phyloP scores from a whole-genome alignment of 2,329 filamentous ascomycete species.

The Fulvia fulva region DNA sequence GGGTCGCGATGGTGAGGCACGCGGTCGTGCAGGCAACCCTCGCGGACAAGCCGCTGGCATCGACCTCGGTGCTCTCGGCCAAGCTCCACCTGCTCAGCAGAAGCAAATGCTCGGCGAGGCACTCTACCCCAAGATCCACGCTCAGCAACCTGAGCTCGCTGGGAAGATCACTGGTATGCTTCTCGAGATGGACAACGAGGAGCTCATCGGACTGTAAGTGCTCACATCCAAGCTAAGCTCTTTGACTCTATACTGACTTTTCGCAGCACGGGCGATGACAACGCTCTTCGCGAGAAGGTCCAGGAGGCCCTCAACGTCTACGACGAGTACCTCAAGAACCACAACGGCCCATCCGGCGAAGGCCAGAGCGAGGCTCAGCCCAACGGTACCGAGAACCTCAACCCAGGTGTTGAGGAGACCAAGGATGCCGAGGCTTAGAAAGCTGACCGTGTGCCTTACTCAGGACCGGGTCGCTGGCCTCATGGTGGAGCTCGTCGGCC shows the following conservation, averaged over 20 bases:
- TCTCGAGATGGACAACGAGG: conserved; percentile 95
- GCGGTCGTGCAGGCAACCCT: conserved; percentile 34
- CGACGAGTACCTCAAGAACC: conserved; percentile 96
- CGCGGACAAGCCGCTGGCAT: conserved; percentile 39
- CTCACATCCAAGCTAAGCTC: conserved; percentile 2
- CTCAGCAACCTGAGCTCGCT: conserved; percentile 88
- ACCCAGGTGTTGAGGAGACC: conserved; percentile 32
- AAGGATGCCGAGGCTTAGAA: conserved; percentile 31
- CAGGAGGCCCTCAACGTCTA: conserved; percentile 96
- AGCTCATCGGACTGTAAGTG: conserved; percentile 92
- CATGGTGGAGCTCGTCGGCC: conserved; percentile 14
- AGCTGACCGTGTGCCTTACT: conserved; percentile 15
- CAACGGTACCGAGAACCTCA: conserved; percentile 34
- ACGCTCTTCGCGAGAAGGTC: conserved; percentile 88
- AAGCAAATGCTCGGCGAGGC: conserved; percentile 98
- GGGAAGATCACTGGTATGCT: conserved; percentile 99
- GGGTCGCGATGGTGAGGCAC: conserved; percentile 33
- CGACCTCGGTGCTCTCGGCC: conserved; percentile 49
- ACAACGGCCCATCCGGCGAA: conserved; percentile 43
- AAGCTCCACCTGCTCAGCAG: conserved; percentile 68
- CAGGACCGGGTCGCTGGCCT: conserved; percentile 4
- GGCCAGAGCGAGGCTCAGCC: conserved; percentile 22
- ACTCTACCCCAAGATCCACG: conserved; percentile 97
- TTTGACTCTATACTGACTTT: conserved; percentile 28
- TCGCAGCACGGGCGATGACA: conserved; percentile 78